Evolutionary conservation across 1,139 yeast species (phyloP), one percentile per base, ranked within the genome.

Genomic region (Suhomyces wounanorum): DNA sequence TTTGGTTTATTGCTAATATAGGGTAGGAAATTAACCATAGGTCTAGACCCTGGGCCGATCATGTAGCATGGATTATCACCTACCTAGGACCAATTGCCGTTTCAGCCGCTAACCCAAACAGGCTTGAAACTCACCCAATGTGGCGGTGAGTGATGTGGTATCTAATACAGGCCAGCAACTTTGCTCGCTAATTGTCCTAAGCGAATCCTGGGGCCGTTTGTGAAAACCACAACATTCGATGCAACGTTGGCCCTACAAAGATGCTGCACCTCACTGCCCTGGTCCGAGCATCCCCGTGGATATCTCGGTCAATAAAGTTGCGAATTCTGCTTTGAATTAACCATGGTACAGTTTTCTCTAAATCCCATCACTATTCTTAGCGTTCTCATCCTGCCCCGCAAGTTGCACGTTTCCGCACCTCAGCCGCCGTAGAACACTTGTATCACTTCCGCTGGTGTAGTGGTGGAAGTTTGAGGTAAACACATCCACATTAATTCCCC

Each of bases 111-210:
- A 11, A n/a, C 41, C 41, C 30, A 38, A 38, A 38, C 3, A 1
- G 41, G 41, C 28, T 31, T 26, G 31, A 23, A 33, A 26, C 35
- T 17, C 41, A n/a, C 28, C 35, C 35, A 26, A 35, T 16, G 17
- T 14, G 36, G 40, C 36, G 17, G 14, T 2, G 11, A 11, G 33
- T 6, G n/a, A 11, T 5, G 33, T 30, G 33, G 33, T 30, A 11
- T 21, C 33, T 6, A 30, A 14, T 30, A 14, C 33, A 30, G 14
- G 33, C 31, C 30, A 43, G 40, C 45, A 43, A 43, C 40, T 9
- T 25, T 26, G 42, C 40, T 41, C 44, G 44, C 44, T 41, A 41
- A 41, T n/a, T 17, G 28, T 21, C 13, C 40, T 37, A 37, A 37
- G 35, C 43, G 43, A 40, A 23, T 3, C 37, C 37, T 33, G 37